A percentile compares a stretch with the other conserved stretches of the same genome.
Evolutionary conservation across 169 alveolate species (phyloP).

Genomic region (Sarcocystis neurona): DNA sequence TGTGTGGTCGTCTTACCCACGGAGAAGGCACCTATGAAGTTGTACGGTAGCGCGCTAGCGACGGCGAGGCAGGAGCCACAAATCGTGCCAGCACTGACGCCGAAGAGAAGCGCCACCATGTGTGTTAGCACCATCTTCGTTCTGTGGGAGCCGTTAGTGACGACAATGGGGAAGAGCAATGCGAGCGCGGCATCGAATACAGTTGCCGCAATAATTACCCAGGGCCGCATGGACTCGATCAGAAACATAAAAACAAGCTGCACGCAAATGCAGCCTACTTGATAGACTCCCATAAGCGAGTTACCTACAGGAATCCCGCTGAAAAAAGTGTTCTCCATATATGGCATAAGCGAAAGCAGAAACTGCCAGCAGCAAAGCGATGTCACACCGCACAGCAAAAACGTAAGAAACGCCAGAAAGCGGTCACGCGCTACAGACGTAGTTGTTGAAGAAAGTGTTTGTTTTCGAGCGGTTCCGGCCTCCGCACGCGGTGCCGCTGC

Average conservation of each 20-base stretch:
- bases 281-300: constrained; percentile 34
- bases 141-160: constrained; percentile 11
- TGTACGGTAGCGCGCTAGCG: constrained; percentile 41
- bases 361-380: constrained; percentile 45
- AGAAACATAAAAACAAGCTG: constrained; percentile 11
- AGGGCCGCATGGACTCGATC: constrained; percentile 27
- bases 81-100: constrained; percentile 18
- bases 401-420: constrained; percentile 1
- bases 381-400: constrained; percentile 15
- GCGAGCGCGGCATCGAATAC: constrained; percentile 31
- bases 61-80: constrained; percentile 22
- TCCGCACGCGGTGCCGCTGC: not conserved
- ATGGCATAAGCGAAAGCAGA: constrained; percentile 35
- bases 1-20: constrained; percentile 33
- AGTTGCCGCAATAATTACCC: not conserved
- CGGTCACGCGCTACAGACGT: not conserved
- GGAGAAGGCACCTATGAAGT: constrained; percentile 38
- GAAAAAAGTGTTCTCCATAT: constrained; percentile 15
- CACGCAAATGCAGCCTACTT: constrained; percentile 32
- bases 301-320: constrained; percentile 11
- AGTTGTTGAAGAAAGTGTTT: not conserved
- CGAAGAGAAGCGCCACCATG: constrained; percentile 24
- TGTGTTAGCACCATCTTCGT: not conserved
- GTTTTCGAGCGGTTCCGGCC: not conserved
- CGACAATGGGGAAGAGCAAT: constrained; percentile 12